Percentiles rank a stretch among this genome's conserved stretches.
Evolutionary conservation across 2,329 filamentous ascomycete genomes (phyloP).

Genomic region (Monosporascus sp.): DNA sequence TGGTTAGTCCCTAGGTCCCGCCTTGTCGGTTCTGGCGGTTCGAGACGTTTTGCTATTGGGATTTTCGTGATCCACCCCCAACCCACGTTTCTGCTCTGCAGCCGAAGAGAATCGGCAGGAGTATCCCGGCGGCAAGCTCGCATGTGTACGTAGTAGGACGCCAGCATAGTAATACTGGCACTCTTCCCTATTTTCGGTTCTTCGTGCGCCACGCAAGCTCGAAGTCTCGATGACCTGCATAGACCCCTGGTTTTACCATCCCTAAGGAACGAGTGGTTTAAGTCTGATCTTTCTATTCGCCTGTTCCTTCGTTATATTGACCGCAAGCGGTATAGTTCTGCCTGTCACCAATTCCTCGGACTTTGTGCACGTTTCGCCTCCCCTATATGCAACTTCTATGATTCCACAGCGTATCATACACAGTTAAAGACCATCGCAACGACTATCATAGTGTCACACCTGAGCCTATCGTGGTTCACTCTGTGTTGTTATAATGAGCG

Average conservation of each 20-base stretch:
- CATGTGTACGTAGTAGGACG: too few relatives aligned
- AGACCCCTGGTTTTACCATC: neutral
- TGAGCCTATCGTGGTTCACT: neutral
- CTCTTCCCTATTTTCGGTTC: too few relatives aligned
- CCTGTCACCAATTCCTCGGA: slow-evolving; percentile 8
- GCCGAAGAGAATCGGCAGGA: neutral
- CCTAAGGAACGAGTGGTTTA: neutral
- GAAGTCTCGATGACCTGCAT: neutral
- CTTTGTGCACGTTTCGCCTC: neutral
- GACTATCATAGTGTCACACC: neutral
- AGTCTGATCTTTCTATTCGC: neutral
- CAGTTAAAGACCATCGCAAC: neutral
- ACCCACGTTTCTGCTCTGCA: neutral
- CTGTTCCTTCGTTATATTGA: slow-evolving; percentile 13
- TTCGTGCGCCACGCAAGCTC: neutral
- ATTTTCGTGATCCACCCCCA: too few relatives aligned
- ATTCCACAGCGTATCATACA: neutral
- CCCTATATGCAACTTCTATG: too few relatives aligned
- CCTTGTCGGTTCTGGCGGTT: too few relatives aligned
- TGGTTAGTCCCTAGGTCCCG: too few relatives aligned
- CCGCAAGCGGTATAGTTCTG: slow-evolving; percentile 12
- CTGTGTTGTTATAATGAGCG: neutral
- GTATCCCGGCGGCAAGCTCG: too few relatives aligned
- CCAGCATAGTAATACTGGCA: too few relatives aligned
- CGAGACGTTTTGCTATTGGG: too few relatives aligned